Base-by-base conservation (phyloP, 148 eudicot genomes). In the Amaranthus palmeri region DNA sequence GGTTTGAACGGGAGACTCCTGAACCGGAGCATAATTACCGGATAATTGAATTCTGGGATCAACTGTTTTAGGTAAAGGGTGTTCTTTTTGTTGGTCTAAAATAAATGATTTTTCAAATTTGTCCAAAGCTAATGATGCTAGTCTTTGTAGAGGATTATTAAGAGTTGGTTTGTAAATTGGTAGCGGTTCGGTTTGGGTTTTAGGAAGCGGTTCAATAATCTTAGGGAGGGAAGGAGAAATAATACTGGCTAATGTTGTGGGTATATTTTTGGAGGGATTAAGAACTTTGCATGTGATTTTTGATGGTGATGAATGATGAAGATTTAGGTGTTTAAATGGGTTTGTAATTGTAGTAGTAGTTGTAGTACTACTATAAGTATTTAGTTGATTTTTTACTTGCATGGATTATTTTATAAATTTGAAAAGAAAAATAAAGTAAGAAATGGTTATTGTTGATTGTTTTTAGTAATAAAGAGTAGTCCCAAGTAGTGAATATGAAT, bases 21-120 rank as follows among this genome's bases (percentile, higher is more conserved):
- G 76, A 43, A 87, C 88, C 59, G 88, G 91, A 12, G 85, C 86
- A 15, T 81, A 81, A 61, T 87, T 87, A 53, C 88, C 91, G 17
- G 81, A 72, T 3, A 87, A 61, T 67, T 87, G 91, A 65, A 85
- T 58, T 5, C 55, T 77, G 62, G 86, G 88, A 75, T 83, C 85
- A 1, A 74, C 62, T 1, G 74, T 65, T 73, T 70, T 75, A 47
- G 65, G 77, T 54, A 84, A 71, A 45, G 54, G 52, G 7, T 65
- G 76, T 18, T 61, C 71, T 46, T 76, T 76, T 51, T 84, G 82
- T 17, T 69, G 45, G 44, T 46, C 5, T 54, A 73, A 5, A 3
- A 71, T 46, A 0, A 84, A 45, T 63, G 80, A 70, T 15, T 68
- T 80, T 52, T 86, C 90, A 4, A 82, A 54, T 45, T 45, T 49